Percentiles rank a stretch among this genome's conserved stretches.
Evolutionary conservation across 257 asterid species (phyloP).

Genomic region (Parsonsia alboflavescens): DNA sequence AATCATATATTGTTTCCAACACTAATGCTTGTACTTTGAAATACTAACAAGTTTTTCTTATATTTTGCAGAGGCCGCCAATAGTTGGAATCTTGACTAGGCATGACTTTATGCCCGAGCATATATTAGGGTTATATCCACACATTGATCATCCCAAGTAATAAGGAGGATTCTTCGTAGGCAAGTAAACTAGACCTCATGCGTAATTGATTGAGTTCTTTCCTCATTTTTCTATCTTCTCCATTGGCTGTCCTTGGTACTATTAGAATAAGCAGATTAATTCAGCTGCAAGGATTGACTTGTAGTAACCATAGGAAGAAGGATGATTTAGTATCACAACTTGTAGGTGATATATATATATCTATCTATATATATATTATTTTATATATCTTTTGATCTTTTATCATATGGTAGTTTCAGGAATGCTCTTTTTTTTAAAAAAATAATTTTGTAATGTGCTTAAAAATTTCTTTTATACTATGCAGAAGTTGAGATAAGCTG

Average conservation of each 20-base stretch:
- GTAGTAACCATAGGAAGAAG: background rate
- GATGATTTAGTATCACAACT: background rate
- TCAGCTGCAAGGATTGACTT: too few species aligned
- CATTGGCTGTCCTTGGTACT: too few species aligned
- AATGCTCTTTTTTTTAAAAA: too few species aligned
- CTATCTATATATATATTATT: too few species aligned
- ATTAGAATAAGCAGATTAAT: too few species aligned
- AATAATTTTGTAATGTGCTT: too few species aligned
- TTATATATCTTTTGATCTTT: too few species aligned
- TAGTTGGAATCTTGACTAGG: conserved; percentile 30
- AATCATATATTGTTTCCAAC: background rate
- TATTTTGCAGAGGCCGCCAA: conserved; percentile 27
- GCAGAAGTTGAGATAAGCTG: too few species aligned
- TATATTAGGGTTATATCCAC: conserved; percentile 24
- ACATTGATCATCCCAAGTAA: conserved; percentile 12
- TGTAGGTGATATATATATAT: too few species aligned
- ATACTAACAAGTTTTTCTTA: background rate
- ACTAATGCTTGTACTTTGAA: background rate
- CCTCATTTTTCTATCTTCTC: background rate
- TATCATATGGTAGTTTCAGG: too few species aligned
- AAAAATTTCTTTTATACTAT: too few species aligned
- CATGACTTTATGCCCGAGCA: conserved; percentile 32
- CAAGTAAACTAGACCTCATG: background rate
- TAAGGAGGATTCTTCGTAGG: background rate
- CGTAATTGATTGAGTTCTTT: background rate